Percentiles rank a stretch among this genome's conserved stretches.
These are phyloP conservation scores for Marasmius fiardii DNA, from an alignment of 1,284 basidiomycete species.

Conservation along the genomic window DNA sequence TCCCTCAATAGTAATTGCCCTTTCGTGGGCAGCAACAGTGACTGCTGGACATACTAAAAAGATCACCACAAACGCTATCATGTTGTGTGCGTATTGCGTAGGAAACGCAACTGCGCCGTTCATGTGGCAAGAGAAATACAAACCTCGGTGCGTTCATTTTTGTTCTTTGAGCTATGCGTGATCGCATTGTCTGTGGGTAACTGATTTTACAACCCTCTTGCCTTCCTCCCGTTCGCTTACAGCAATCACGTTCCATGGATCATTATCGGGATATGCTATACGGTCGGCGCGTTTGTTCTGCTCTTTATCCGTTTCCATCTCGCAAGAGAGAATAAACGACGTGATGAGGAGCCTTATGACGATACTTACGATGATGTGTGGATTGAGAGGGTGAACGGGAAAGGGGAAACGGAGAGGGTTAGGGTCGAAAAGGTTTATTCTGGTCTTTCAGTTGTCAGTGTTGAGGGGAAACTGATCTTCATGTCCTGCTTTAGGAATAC, in stretches of 20 bases:
- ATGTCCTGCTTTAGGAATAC: slow-evolving; percentile 42
- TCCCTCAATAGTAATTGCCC: slow-evolving; percentile 53
- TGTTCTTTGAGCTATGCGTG: too few species aligned
- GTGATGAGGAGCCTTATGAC: slow-evolving; percentile 54
- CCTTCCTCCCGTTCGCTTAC: too few species aligned
- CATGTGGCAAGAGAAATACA: slow-evolving; percentile 73
- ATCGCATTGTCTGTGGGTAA: too few species aligned
- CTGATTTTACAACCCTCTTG: background rate
- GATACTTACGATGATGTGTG: slow-evolving; percentile 64
- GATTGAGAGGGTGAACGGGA: slow-evolving; percentile 46
- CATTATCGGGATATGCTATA: slow-evolving; percentile 57
- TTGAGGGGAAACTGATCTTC: slow-evolving; percentile 10
- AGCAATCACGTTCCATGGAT: slow-evolving; percentile 69
- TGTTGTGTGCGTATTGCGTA: slow-evolving; percentile 68
- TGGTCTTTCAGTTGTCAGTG: background rate
- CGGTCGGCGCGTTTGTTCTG: slow-evolving; percentile 48
- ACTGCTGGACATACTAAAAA: slow-evolving; percentile 28
- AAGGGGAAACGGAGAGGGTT: slow-evolving; percentile 51
- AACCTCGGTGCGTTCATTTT: slow-evolving; percentile 61
- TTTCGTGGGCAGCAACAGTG: slow-evolving; percentile 23
- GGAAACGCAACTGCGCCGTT: slow-evolving; percentile 74
- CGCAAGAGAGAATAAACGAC: slow-evolving; percentile 57
- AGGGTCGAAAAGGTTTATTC: slow-evolving; percentile 57
- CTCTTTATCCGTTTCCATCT: slow-evolving; percentile 61
- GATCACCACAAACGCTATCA: slow-evolving; percentile 71